Conservation (phyloP, 352 stramenopile genomes). For the Pythium volutum region DNA sequence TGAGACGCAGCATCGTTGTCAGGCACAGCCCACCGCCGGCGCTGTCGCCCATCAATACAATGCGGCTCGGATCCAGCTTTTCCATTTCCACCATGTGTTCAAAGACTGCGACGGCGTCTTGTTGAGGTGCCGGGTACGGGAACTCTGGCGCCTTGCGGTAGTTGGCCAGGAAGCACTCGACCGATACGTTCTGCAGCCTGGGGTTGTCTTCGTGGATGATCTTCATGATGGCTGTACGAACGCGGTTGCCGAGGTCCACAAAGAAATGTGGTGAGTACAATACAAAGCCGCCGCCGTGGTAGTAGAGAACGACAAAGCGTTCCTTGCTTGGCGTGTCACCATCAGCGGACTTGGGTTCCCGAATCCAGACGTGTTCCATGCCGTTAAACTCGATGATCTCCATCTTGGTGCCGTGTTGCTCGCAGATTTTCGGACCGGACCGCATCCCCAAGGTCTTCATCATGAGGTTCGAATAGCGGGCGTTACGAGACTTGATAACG, state of each 20-base stretch:
- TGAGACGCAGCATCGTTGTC: constrained; percentile 40
- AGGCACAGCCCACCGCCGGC: constrained; percentile 47
- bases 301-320: constrained; percentile 38
- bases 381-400: constrained; percentile 9
- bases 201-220: constrained; percentile 7
- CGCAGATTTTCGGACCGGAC: constrained; percentile 1
- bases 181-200: constrained; percentile 13
- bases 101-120: constrained; percentile 50
- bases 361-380: constrained; percentile 22
- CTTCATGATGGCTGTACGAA: constrained; percentile 19
- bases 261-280: constrained; percentile 39
- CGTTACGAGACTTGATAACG: constrained; percentile 5
- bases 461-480: constrained; percentile 12
- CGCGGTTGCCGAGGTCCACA: constrained; percentile 41
- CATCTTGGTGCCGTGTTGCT: constrained; percentile 14
- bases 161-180: constrained; percentile 61
- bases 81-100: constrained; percentile 35
- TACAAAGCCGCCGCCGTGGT: constrained; percentile 41
- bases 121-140: constrained; percentile 36
- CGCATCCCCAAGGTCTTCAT: constrained; percentile 7
- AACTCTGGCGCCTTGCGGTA: constrained; percentile 60
- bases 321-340: constrained; percentile 3
- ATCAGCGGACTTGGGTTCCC: neutral
- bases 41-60: constrained; percentile 53
- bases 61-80: constrained; percentile 25